Percentiles rank a stretch among this genome's conserved stretches.
phyloP scores from a whole-genome alignment of 2,329 filamentous ascomycete species.

The Chaetoscypha palmicola region DNA sequence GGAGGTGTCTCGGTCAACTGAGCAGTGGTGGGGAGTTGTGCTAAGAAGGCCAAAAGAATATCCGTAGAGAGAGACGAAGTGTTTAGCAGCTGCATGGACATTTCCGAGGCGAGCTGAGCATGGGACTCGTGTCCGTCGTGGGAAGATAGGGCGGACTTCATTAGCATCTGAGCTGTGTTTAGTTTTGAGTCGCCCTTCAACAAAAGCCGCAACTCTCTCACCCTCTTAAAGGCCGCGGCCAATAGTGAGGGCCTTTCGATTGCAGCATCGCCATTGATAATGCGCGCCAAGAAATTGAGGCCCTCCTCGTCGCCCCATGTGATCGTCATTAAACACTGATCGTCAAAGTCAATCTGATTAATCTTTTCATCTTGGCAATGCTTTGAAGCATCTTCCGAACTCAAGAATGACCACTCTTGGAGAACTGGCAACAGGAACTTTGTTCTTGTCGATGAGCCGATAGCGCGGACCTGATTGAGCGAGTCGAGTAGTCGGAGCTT shows the following conservation, averaged over 20 bases:
- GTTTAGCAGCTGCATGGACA: slow-evolving; percentile 66
- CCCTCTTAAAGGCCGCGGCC: slow-evolving; percentile 57
- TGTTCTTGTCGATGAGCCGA: slow-evolving; percentile 61
- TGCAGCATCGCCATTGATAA: slow-evolving; percentile 39
- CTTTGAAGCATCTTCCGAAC: slow-evolving; percentile 42
- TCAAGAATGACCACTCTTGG: slow-evolving; percentile 57
- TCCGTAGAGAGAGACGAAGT: slow-evolving; percentile 66
- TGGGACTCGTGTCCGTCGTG: slow-evolving; percentile 26
- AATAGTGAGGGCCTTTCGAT: slow-evolving; percentile 47
- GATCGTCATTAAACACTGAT: slow-evolving; percentile 45
- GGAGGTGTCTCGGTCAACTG: slow-evolving; percentile 66
- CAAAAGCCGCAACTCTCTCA: slow-evolving; percentile 65
- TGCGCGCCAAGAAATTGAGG: slow-evolving; percentile 43
- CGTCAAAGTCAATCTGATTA: slow-evolving; percentile 41
- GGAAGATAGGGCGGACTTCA: slow-evolving; percentile 49
- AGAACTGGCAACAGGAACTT: slow-evolving; percentile 71
- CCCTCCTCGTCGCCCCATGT: slow-evolving; percentile 52
- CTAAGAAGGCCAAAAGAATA: slow-evolving; percentile 65
- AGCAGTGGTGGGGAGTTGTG: slow-evolving; percentile 65
- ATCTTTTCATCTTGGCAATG: slow-evolving; percentile 44
- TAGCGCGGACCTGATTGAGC: slow-evolving; percentile 65
- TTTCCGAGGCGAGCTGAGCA: slow-evolving; percentile 40
- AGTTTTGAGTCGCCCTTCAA: slow-evolving; percentile 59
- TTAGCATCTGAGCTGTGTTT: slow-evolving; percentile 53
- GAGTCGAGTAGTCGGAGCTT: slow-evolving; percentile 67